Conservation (phyloP, 768 basidiomycete genomes). For the Atractiella rhizophila region DNA sequence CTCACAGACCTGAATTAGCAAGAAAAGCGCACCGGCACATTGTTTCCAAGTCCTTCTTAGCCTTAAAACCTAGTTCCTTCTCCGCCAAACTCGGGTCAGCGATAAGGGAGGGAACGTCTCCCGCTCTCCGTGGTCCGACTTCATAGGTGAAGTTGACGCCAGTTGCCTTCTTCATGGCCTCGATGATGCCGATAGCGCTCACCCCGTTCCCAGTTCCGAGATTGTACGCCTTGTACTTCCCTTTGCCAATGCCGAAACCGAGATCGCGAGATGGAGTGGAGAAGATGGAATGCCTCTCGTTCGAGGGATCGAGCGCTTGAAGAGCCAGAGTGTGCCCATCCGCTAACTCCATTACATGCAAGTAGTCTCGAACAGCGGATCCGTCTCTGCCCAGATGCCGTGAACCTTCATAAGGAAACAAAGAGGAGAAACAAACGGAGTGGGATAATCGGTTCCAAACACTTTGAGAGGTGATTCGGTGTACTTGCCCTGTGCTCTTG, state of each 20-base stretch:
- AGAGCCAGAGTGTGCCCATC: constrained; percentile 74
- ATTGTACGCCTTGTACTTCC: constrained; percentile 75
- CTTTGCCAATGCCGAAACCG: constrained; percentile 20
- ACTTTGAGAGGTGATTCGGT: constrained; percentile 43
- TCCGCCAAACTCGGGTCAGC: constrained; percentile 78
- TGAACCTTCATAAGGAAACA: not conserved
- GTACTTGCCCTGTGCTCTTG: constrained; percentile 77
- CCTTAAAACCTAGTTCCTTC: constrained; percentile 77
- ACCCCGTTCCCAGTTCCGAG: constrained; percentile 78
- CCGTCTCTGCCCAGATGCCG: not conserved
- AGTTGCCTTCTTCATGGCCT: constrained; percentile 78
- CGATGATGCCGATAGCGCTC: constrained; percentile 68
- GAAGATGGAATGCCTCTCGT: constrained; percentile 28
- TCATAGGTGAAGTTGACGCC: constrained; percentile 70
- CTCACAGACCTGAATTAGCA: not conserved
- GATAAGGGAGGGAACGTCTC: constrained; percentile 88
- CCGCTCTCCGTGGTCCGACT: constrained; percentile 68
- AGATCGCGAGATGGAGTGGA: not conserved
- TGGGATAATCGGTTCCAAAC: constrained; percentile 94
- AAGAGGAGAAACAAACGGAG: constrained; percentile 41
- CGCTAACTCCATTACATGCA: constrained; percentile 63
- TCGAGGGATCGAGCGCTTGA: constrained; percentile 49
- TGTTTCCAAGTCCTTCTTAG: constrained; percentile 48
- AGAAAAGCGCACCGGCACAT: constrained; percentile 40
- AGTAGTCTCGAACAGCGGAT: constrained; percentile 17